Conservation (phyloP, 371 early-diverging fungal genomes). For the Mortierella sp. region DNA sequence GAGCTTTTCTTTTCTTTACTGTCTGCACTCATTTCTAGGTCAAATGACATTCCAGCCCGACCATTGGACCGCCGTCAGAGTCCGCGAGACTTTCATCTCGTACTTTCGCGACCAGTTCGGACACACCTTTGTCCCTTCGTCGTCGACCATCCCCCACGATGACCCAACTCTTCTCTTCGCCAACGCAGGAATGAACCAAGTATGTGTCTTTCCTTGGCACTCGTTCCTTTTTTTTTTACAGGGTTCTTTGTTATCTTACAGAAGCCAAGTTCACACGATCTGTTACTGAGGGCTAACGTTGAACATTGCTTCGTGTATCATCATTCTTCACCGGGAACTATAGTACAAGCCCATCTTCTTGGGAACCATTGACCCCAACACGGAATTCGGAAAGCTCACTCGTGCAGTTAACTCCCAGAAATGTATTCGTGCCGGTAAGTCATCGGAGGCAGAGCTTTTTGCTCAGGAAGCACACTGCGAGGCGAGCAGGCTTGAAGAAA, state of each 20-base stretch:
- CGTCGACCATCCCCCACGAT: slow-evolving; percentile 96
- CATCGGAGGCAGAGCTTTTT: neutral
- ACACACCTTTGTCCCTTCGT: slow-evolving; percentile 92
- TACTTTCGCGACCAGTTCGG: slow-evolving; percentile 85
- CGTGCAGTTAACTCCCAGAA: slow-evolving; percentile 98
- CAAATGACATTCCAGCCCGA: slow-evolving; percentile 49
- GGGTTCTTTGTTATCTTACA: neutral
- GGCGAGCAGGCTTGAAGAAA: neutral
- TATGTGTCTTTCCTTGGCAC: slow-evolving; percentile 37
- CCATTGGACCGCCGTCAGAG: slow-evolving; percentile 85
- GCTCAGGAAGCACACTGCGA: neutral
- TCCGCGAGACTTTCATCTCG: slow-evolving; percentile 93
- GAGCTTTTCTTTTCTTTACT: neutral
- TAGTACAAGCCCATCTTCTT: slow-evolving; percentile 99
- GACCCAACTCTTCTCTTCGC: slow-evolving; percentile 99
- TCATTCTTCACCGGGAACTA: neutral
- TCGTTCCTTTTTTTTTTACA: neutral
- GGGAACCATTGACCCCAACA: slow-evolving; percentile 94
- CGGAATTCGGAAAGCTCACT: slow-evolving; percentile 90
- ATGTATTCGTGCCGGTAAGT: slow-evolving; percentile 97
- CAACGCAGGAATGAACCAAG: slow-evolving; percentile 99
- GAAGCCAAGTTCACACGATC: neutral
- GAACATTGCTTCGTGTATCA: neutral
- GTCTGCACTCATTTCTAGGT: neutral
- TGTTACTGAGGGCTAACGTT: neutral